A percentile compares a stretch with the other conserved stretches of the same genome.
These are phyloP conservation scores for Chloris gayana DNA, from an alignment of 176 grass and related monocot species.

Conservation along the genomic window DNA sequence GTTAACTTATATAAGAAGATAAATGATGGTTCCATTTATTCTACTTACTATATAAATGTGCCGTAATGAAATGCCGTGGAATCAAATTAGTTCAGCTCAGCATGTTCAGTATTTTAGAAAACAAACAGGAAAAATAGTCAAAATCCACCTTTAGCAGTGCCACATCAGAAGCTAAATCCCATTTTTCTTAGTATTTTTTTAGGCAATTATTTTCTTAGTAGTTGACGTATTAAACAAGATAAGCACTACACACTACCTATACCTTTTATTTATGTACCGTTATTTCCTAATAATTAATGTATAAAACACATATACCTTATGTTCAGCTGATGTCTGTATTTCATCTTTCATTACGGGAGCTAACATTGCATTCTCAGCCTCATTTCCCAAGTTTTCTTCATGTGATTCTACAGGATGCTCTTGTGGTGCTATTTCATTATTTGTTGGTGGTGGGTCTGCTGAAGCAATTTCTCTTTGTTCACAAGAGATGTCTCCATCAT, in stretches of 20 bases:
- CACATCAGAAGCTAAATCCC: constrained; percentile 5
- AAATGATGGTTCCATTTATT: background rate
- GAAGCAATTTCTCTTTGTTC: constrained; percentile 8
- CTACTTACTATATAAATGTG: background rate
- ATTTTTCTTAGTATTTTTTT: constrained; percentile 25
- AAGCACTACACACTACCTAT: background rate
- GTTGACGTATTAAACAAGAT: constrained; percentile 31
- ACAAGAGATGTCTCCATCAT: constrained; percentile 19
- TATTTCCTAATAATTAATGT: constrained; percentile 11
- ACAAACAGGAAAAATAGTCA: background rate
- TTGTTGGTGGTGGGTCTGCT: constrained; percentile 29
- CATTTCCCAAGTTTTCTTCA: constrained; percentile 19
- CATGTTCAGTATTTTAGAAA: background rate
- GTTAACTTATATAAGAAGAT: background rate
- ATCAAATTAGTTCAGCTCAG: background rate
- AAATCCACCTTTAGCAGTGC: background rate
- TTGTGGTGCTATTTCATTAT: background rate
- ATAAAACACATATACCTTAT: constrained; percentile 30
- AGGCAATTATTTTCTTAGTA: constrained; percentile 19
- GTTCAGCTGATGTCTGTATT: constrained; percentile 17
- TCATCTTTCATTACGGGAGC: constrained; percentile 28
- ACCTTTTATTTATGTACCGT: constrained; percentile 14
- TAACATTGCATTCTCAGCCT: constrained; percentile 11
- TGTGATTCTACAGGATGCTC: constrained; percentile 22
- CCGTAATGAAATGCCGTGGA: background rate